A percentile compares a stretch with the other conserved stretches of the same genome.
phyloP scores from a whole-genome alignment of 106 monocot species.

The Dendrobium officinale region DNA sequence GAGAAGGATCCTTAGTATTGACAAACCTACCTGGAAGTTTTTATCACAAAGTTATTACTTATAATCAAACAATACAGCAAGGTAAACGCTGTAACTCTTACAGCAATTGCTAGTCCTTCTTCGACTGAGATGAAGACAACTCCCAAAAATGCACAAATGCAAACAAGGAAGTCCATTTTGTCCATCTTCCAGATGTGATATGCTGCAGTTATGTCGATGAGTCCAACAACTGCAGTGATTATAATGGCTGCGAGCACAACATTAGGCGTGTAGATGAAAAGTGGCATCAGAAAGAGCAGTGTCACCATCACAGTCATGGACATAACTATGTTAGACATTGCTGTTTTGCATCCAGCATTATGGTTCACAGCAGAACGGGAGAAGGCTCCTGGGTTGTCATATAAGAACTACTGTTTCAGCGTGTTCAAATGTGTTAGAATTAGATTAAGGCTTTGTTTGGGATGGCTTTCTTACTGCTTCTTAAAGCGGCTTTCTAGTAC shows the following conservation, averaged over 20 bases:
- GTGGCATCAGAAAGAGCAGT: conserved; percentile 84
- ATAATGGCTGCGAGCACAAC: conserved; percentile 83
- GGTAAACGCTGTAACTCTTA: conserved; percentile 17
- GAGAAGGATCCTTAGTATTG: conserved; percentile 67
- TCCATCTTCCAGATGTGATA: conserved; percentile 81
- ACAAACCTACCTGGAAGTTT: conserved; percentile 60
- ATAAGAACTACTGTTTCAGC: background rate
- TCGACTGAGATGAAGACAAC: conserved; percentile 89
- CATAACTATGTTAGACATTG: conserved; percentile 89
- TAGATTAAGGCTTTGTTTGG: background rate
- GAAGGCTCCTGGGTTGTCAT: conserved; percentile 50
- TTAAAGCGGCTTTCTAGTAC: too few relatives aligned
- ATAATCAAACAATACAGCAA: background rate
- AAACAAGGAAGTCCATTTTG: conserved; percentile 81
- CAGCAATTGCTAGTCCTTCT: conserved; percentile 79
- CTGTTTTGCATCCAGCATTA: conserved; percentile 91
- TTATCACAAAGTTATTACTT: background rate
- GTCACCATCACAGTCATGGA: conserved; percentile 78
- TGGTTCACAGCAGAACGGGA: conserved; percentile 90
- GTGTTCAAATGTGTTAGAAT: background rate
- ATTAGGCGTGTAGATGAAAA: conserved; percentile 84
- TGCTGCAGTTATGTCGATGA: conserved; percentile 63
- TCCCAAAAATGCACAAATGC: conserved; percentile 62
- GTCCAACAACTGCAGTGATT: conserved; percentile 73
- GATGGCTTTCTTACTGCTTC: too few relatives aligned